phyloP scores from a whole-genome alignment of 139 green algal genomes.

The Limnomonas spitsbergensis region DNA sequence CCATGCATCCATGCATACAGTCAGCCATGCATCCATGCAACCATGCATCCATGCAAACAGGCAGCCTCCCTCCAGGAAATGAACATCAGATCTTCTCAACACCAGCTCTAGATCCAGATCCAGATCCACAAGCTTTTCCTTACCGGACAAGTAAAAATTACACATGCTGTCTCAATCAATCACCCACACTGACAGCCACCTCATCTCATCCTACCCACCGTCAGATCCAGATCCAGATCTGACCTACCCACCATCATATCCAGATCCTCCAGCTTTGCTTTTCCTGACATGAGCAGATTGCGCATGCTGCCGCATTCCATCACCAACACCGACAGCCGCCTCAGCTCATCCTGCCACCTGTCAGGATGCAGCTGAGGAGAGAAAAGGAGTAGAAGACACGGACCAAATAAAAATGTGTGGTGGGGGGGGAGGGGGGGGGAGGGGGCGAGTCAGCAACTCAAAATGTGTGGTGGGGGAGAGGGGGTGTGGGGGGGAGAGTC shows the following conservation, averaged over 20 bases:
- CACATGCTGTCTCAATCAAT: constrained; percentile 5
- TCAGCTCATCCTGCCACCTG: constrained; percentile 11
- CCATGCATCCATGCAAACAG: too few relatives aligned
- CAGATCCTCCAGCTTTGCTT: background rate
- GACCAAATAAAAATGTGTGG: too few relatives aligned
- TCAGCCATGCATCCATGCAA: too few relatives aligned
- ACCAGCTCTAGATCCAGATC: background rate
- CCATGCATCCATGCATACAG: background rate
- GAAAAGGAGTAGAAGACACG: too few relatives aligned
- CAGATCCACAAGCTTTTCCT: background rate
- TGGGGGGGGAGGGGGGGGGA: too few relatives aligned
- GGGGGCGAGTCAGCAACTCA: too few relatives aligned
- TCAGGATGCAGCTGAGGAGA: background rate
- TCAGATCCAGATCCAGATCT: background rate
- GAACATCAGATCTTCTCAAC: too few relatives aligned
- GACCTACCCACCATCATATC: constrained; percentile 21
- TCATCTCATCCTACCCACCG: too few relatives aligned
- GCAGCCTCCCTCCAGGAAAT: too few relatives aligned
- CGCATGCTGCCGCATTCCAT: constrained; percentile 5
- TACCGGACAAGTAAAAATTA: background rate
- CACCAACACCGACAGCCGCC: constrained; percentile 14
- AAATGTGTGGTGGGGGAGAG: too few relatives aligned
- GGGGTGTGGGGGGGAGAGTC: too few relatives aligned
- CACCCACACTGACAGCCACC: constrained; percentile 12
- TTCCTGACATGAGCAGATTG: constrained; percentile 9